Evolutionary conservation across 371 early-diverging fungal species (phyloP).

Genomic region (Mortierella sp.): DNA sequence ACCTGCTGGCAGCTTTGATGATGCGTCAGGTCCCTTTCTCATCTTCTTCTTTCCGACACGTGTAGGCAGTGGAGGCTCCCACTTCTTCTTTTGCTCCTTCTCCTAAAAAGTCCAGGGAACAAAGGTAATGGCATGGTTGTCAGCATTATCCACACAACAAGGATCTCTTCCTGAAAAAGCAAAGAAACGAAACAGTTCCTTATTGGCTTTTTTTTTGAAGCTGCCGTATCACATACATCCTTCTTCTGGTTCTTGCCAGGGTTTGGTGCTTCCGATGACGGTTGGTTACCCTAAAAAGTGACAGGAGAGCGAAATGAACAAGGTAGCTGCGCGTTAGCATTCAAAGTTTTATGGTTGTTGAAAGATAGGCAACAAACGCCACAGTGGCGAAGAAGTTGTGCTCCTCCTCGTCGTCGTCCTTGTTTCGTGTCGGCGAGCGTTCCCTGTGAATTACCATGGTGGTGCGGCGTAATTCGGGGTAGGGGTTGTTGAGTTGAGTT

Average conservation of each 20-base stretch:
- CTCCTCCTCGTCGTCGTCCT: neutral
- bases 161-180: neutral
- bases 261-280: constrained; percentile 74
- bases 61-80: constrained; percentile 99
- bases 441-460: constrained; percentile 2
- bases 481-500: neutral
- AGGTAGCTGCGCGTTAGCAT: neutral
- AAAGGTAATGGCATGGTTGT: neutral
- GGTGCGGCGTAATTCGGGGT: constrained; percentile 1
- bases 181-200: neutral
- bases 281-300: constrained; percentile 77
- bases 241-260: constrained; percentile 72
- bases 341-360: neutral
- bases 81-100: constrained; percentile 95
- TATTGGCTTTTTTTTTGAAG: neutral
- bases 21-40: constrained; percentile 94
- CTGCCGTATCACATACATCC: constrained; percentile 60
- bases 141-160: neutral
- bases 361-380: neutral
- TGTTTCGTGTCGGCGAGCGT: neutral
- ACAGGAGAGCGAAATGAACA: neutral
- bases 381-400: neutral
- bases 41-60: constrained; percentile 97
- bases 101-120: constrained; percentile 59
- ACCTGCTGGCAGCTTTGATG: constrained; percentile 95